These are phyloP conservation scores for Chrysanthemum seticuspe DNA, from an alignment of 129 eudicot genomes.

Conservation along the genomic window DNA sequence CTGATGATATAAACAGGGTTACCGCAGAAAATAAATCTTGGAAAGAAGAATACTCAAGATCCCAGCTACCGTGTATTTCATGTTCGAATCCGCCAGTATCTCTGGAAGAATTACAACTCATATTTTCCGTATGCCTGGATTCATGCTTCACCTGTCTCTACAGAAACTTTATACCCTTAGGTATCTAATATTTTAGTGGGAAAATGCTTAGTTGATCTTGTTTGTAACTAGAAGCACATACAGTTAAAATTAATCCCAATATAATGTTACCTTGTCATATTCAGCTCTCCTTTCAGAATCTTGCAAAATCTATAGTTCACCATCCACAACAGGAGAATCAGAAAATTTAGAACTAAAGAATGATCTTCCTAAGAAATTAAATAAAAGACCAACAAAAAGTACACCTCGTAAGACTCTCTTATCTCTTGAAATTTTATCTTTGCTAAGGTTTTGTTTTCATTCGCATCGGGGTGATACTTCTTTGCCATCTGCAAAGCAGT, in stretches of 20 bases:
- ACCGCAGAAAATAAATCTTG: no score
- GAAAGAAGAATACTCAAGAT: no score
- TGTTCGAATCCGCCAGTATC: slow-evolving; percentile 13
- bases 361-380: slow-evolving; percentile 7
- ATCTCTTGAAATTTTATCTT: slow-evolving; percentile 93
- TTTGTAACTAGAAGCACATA: slow-evolving; percentile 6
- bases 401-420: slow-evolving; percentile 97
- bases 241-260: slow-evolving; percentile 17
- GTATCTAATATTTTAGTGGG: slow-evolving; percentile 14
- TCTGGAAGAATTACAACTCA: slow-evolving; percentile 30
- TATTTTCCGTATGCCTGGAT: slow-evolving; percentile 36
- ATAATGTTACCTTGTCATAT: slow-evolving; percentile 66
- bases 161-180: slow-evolving; percentile 11
- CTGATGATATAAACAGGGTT: no score
- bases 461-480: slow-evolving; percentile 93
- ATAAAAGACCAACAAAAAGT: slow-evolving; percentile 6
- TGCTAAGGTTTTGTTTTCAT: slow-evolving; percentile 72
- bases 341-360: slow-evolving; percentile 8
- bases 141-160: slow-evolving; percentile 37
- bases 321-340: slow-evolving; percentile 30
- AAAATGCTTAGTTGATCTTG: slow-evolving; percentile 1
- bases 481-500: slow-evolving; percentile 70
- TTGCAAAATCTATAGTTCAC: slow-evolving; percentile 59
- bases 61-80: no score
- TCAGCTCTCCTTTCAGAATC: slow-evolving; percentile 78